These are phyloP conservation scores for Colletotrichum magnum DNA, from an alignment of 2,329 filamentous ascomycete genomes.

Conservation along the genomic window DNA sequence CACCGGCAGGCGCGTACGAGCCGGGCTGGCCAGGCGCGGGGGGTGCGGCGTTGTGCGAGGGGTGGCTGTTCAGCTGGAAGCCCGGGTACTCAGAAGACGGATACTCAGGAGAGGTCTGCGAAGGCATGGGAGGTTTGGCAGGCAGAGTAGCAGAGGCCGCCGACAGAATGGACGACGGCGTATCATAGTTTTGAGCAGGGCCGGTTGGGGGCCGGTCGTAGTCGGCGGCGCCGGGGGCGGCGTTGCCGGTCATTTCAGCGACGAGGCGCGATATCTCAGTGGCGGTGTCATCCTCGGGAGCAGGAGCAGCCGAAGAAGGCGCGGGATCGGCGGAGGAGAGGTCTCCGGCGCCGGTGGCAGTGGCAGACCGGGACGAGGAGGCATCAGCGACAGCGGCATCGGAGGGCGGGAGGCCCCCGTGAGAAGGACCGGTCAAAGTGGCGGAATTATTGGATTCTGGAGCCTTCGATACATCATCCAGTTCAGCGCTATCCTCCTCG, in stretches of 20 bases:
- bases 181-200: conserved; percentile 30
- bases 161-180: conserved; percentile 44
- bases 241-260: conserved; percentile 56
- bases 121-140: conserved; percentile 60
- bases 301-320: conserved; percentile 43
- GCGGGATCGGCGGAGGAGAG: conserved; percentile 25
- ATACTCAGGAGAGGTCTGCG: conserved; percentile 54
- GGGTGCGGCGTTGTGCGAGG: conserved; percentile 47
- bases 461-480: conserved; percentile 60
- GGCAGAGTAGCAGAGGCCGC: conserved; percentile 61
- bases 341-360: conserved; percentile 39
- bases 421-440: conserved; percentile 50
- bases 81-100: conserved; percentile 43
- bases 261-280: conserved; percentile 58
- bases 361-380: conserved; percentile 46
- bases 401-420: conserved; percentile 49
- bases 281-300: conserved; percentile 48
- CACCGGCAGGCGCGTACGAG: conserved; percentile 50
- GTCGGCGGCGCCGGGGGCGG: conserved; percentile 46
- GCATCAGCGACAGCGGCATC: conserved; percentile 51
- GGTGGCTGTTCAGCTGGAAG: conserved; percentile 53
- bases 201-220: conserved; percentile 18
- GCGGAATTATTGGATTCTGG: conserved; percentile 59
- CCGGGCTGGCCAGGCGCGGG: conserved; percentile 51
- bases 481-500: conserved; percentile 50